These are phyloP conservation scores for Coemansia sp. DNA, from an alignment of 192 early-diverging fungal genomes.

Conservation along the genomic window DNA sequence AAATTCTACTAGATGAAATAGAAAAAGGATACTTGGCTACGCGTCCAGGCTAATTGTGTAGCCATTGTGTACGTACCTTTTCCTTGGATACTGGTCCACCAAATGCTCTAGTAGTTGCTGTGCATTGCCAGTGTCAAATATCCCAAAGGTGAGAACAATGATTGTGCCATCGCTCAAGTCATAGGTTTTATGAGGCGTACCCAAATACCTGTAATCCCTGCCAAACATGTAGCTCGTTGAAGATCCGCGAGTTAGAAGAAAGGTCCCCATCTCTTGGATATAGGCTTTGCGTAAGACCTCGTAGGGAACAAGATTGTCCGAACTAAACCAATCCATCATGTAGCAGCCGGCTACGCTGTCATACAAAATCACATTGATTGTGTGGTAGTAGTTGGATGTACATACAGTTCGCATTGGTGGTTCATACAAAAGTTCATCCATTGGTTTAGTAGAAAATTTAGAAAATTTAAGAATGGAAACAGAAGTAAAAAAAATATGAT, in stretches of 20 bases:
- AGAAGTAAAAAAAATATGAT: neutral
- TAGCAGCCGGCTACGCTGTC: neutral
- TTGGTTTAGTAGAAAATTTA: neutral
- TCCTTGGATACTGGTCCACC: neutral
- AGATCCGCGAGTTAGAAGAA: neutral
- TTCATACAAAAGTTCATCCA: neutral
- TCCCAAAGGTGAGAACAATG: neutral
- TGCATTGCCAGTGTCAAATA: neutral
- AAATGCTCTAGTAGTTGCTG: neutral
- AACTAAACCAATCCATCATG: neutral
- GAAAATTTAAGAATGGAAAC: neutral
- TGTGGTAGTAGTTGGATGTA: neutral
- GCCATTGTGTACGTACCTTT: neutral
- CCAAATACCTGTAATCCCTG: neutral
- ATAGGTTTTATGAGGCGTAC: neutral
- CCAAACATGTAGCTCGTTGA: conserved; percentile 3
- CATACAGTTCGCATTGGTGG: neutral
- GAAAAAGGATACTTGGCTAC: neutral
- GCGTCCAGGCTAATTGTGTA: neutral
- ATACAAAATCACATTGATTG: neutral
- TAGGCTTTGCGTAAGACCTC: neutral
- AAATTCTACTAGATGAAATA: neutral
- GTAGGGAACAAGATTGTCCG: neutral
- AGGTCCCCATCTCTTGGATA: neutral
- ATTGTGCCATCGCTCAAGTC: neutral